Evolutionary conservation across 768 basidiomycete species (phyloP), one percentile per base, ranked within the genome.

Genomic region (Leccinum sublutescens): DNA sequence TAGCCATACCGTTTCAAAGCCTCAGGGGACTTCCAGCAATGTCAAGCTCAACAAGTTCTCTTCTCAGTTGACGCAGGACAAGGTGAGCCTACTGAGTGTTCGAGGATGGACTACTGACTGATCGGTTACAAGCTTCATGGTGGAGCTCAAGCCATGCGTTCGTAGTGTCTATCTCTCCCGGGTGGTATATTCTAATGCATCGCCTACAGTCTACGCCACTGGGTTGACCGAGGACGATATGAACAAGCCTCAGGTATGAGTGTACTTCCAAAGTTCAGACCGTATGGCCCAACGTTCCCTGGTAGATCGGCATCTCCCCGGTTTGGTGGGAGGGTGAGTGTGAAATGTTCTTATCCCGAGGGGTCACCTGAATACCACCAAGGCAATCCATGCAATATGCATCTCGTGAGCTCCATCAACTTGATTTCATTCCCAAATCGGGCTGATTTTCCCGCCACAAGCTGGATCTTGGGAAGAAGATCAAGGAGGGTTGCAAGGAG

Each of bases 281-380:
- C 21, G 14, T 27, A 34, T 58, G 59, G 21, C 55, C 59, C 63
- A 29, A 64, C 34, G 49, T 57, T 36, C 23, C 63, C 21, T 68
- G 50, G 9, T 45, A 93, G 88, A 87, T 95, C 67, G 93, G 93
- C 50, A 92, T 95, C 67, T 89, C 89, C 31, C 87, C 90, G 3
- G 81, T 93, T 54, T 95, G 92, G 92, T 95, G 91, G 91, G 92
- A 94, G 81, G 91, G 91, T 88, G 63, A 60, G 63, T 54, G 10
- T 40, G 15, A 15, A 29, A 25, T 45, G 10, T 49, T 50, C 36
- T 36, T 36, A 17, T 43, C 40, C 1, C 23, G 51, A 50, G 21
- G 21, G 11, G 56, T 45, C 21, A 21, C 17, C 54, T 56, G 21
- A 61, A 55, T 36, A 52, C 19, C 25, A 29, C 54, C 61, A 88